Evolutionary conservation across 2,329 filamentous ascomycete species (phyloP), one percentile per base, ranked within the genome.

Genomic region (Aspergillus brunneoviolaceus): DNA sequence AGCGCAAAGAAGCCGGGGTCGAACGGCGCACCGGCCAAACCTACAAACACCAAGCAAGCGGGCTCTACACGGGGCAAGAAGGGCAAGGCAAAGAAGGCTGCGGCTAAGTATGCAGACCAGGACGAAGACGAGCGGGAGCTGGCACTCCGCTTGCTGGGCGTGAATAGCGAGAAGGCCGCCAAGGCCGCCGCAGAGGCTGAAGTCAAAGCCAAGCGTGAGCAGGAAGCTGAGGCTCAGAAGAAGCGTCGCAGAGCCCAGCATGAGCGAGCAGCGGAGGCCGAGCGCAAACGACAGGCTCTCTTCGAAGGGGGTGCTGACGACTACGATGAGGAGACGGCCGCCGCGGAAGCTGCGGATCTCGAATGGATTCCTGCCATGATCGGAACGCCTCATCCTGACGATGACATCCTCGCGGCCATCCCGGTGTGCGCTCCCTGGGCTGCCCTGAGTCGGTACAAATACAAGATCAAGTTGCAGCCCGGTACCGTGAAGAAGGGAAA

Each of bases 391-490:
- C 79, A 91, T 1, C 83, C 87, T 0, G 92, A 92, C 12, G 95
- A 99, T 72, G 91, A 96, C 72, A 88, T 81, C 14, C 66, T 81
- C 7, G 82, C 84, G 49, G 85, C 84, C 0, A 82, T 88, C 52
- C 84, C 86, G 1, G 79, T 88, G 6, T 87, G 85, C 57, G 86
- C 86, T 10, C 86, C 86, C 1, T 88, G 86, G 86, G 78, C 80
- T n/a, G 82, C 86, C 0, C 74, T 88, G 57, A 77, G 77, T 2
- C 85, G 85, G 58, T 90, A 89, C 77, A 97, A 97, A 77, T 98
- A 97, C 81, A 96, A 96, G 76, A 91, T 88, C 57, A 99, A 99
- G 80, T 76, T 99, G 68, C 95, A 98, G 77, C 95, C 95, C 0
- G 95, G 95, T 0, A 78, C 87, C 0, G 84, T 89, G 64, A 99